These are phyloP conservation scores for Ophiostoma quercus DNA, from an alignment of 2,329 filamentous ascomycete species.

Conservation along the genomic window DNA sequence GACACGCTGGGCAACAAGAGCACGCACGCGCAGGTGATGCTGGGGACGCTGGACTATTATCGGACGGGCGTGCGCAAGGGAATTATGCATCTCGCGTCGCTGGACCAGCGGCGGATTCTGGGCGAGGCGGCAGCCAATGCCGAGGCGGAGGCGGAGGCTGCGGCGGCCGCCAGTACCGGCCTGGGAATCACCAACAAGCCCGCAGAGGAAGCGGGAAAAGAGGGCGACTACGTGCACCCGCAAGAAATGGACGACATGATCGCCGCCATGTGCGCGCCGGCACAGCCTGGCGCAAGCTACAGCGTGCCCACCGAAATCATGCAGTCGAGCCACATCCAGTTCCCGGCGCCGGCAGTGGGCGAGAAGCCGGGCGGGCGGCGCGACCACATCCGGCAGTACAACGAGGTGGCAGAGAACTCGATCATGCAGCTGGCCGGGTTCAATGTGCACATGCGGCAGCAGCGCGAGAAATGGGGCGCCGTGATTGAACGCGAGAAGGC, in stretches of 20 bases:
- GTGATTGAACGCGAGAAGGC: slow-evolving; percentile 31
- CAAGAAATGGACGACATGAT: slow-evolving; percentile 32
- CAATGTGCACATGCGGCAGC: slow-evolving; percentile 28
- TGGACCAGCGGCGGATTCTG: slow-evolving; percentile 34
- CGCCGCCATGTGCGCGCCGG: slow-evolving; percentile 30
- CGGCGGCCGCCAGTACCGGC: not conserved
- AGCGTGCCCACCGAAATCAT: slow-evolving; percentile 24
- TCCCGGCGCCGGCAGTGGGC: slow-evolving; percentile 6
- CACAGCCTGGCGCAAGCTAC: slow-evolving; percentile 29
- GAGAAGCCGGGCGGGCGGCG: slow-evolving; percentile 18
- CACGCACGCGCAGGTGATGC: slow-evolving; percentile 32
- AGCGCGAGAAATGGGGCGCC: slow-evolving; percentile 26
- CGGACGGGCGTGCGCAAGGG: slow-evolving; percentile 33
- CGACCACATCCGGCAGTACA: slow-evolving; percentile 26
- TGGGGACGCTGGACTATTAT: slow-evolving; percentile 34
- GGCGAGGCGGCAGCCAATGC: slow-evolving; percentile 25
- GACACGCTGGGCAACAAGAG: slow-evolving; percentile 29
- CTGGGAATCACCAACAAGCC: not conserved
- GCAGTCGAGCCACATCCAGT: slow-evolving; percentile 22
- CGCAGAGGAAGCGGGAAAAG: not conserved
- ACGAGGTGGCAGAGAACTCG: slow-evolving; percentile 27
- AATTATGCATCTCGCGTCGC: slow-evolving; percentile 34
- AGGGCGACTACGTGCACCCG: slow-evolving; percentile 23
- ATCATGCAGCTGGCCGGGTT: slow-evolving; percentile 29
- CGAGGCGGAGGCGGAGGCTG: slow-evolving; percentile 12